Base-by-base conservation (phyloP, 2,329 filamentous ascomycete genomes). In the Colletotrichum siamense region DNA sequence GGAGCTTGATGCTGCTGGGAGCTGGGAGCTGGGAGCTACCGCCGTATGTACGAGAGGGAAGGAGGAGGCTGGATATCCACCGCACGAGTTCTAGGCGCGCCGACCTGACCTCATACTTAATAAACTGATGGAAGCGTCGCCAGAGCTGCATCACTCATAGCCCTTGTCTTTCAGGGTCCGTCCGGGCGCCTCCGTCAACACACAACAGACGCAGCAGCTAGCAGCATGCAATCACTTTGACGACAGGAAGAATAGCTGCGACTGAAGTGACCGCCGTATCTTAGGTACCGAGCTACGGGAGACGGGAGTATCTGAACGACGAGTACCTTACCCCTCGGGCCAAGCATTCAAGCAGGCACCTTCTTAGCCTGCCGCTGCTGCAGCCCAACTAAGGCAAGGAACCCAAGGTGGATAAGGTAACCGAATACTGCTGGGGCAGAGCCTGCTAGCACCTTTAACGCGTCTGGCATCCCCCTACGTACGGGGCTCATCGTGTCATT, bases 91-190 rank as follows among this genome's bases (percentile, higher is more conserved):
- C 44, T 49, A 49, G 44, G 44, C 44, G 44, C 22, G 59, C 36
- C 73, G 55, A 36, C 70, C 59, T 73, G 70, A 76, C 70, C 70
- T 76, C 70, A 76, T 61, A 49, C 63, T 15, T 57, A 26, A 52
- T 44, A 24, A 76, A 63, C 63, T 73, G 30, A 30, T 49, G 6
- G 63, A 55, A 30, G 57, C 32, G 39, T 64, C 39, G 55, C 71
- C 66, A 24, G 30, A 67, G 52, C 12, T 73, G 71, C 71, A 70
- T 73, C 71, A 64, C 9, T n/a, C 39, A n/a, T 49, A 49, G 34
- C 49, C 49, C 30, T 36, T 36, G 55, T 32, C 49, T 32, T 65
- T 30, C 8, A 61, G 44, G 49, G 61, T 71, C 26, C 72, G 61
- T 34, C 55, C 55, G 65, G 55, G 62, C 49, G 63, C 61, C 49